Evolutionary conservation across 176 grass and related monocot genomes (phyloP), one percentile per base, ranked within the genome.

Genomic region (Musa troglodytarum): DNA sequence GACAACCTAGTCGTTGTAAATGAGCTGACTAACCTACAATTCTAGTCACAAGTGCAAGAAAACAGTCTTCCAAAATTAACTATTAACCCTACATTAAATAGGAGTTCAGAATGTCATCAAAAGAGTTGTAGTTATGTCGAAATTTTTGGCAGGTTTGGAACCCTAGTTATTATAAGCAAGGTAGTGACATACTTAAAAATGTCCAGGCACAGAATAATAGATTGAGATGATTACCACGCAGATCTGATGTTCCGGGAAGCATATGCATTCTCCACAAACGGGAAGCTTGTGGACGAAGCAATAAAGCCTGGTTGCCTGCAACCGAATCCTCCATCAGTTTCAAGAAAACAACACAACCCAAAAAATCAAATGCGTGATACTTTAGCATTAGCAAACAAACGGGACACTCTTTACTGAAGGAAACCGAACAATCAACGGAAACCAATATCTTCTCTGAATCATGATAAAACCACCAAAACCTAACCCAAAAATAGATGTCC

Each of bases 241-340:
- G 21, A 91, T 83, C 82, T 94, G 86, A 84, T 99, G 95, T 76
- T 99, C 90, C 24, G 86, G 76, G 59, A 87, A 99, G 86, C 95
- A 99, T 73, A 99, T 99, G 82, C 95, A 99, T 86, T 94, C 88
- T 4, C 95, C 95, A 14, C 95, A 99, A 19, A 99, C 90, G 1
- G 90, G 90, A 68, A 87, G 88, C 84, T 94, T 84, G 84, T 94
- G 95, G 52, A 99, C 88, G 81, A 99, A 99, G 80, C 95, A 99
- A 83, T 99, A 99, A 77, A 93, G 80, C 88, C 88, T 94, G 12
- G 95, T 99, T 26, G 95, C 90, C 95, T 99, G 88, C 73, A 86
- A 83, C 23, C 17, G n/a, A 53, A 24, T 87, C 22, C 17, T 28
- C 12, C 52, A 56, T 74, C 16, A 74, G 4, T 53, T 8, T 56